phyloP scores from a whole-genome alignment of 2,329 filamentous ascomycete genomes.

The Dothistroma pini region DNA sequence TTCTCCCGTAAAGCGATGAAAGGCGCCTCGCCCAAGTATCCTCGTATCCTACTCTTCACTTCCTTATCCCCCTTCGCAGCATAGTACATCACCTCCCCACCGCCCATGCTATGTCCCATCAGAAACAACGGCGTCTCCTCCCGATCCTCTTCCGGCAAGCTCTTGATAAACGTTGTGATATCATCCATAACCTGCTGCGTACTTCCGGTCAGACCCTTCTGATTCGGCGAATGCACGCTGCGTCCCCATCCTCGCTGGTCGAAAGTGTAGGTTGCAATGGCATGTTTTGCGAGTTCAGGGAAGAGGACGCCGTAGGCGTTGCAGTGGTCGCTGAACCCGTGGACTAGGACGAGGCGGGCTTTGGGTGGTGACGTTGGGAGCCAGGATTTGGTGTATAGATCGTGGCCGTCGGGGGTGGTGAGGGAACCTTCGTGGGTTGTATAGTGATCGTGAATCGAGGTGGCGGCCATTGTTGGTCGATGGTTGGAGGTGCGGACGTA shows the following conservation, averaged over 20 bases:
- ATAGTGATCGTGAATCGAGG: constrained; percentile 11
- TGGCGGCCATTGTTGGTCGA: constrained; percentile 2
- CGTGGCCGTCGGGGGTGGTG: constrained; percentile 49
- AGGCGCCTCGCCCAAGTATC: constrained; percentile 73
- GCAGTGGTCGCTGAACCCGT: constrained; percentile 84
- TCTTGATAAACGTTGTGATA: constrained; percentile 66
- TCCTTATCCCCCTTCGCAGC: constrained; percentile 46
- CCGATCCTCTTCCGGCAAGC: constrained; percentile 4
- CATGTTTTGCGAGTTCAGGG: constrained; percentile 61
- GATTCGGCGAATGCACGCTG: constrained; percentile 57
- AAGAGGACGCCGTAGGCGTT: constrained; percentile 75
- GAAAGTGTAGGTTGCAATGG: constrained; percentile 72
- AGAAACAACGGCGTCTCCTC: constrained; percentile 65
- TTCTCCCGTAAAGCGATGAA: constrained; percentile 70
- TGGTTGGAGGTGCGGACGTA: background rate
- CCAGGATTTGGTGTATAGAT: constrained; percentile 62
- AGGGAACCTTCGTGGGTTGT: constrained; percentile 51
- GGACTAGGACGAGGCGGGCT: constrained; percentile 76
- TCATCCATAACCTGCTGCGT: constrained; percentile 70
- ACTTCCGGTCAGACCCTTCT: constrained; percentile 69
- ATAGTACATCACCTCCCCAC: constrained; percentile 68
- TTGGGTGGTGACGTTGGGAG: constrained; percentile 53
- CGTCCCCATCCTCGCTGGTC: constrained; percentile 90
- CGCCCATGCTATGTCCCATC: constrained; percentile 89
- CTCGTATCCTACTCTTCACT: constrained; percentile 60